Evolutionary conservation across 2,329 filamentous ascomycete species (phyloP).

Genomic region (Colletotrichum navitas): DNA sequence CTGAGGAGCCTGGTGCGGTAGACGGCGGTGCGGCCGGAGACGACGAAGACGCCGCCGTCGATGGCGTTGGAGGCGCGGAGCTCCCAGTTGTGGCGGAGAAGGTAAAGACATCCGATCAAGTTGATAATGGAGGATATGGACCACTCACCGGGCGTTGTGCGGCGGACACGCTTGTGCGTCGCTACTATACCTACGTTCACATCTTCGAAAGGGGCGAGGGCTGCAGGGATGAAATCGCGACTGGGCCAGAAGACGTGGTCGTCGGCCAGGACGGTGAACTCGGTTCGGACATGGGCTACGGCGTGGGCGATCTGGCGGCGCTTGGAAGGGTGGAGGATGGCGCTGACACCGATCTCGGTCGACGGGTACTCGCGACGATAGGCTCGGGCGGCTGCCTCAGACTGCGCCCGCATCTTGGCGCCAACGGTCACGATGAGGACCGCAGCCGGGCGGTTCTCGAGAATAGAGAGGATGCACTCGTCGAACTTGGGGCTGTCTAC

Average conservation of each 20-base stretch:
- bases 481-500: constrained; percentile 56
- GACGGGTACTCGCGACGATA: constrained; percentile 34
- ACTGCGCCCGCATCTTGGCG: constrained; percentile 18
- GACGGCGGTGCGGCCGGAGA: constrained; percentile 68
- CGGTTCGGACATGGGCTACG: constrained; percentile 53
- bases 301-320: constrained; percentile 61
- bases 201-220: constrained; percentile 61
- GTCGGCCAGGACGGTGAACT: constrained; percentile 61
- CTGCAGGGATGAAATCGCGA: constrained; percentile 53
- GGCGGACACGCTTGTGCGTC: constrained; percentile 66
- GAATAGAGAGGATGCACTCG: constrained; percentile 55
- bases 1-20: constrained; percentile 65
- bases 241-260: constrained; percentile 66
- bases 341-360: constrained; percentile 49
- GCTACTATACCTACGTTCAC: constrained; percentile 65
- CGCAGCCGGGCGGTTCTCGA: constrained; percentile 53
- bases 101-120: constrained; percentile 69
- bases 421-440: constrained; percentile 63
- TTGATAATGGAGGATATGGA: constrained; percentile 58
- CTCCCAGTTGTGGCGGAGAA: constrained; percentile 74
- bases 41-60: constrained; percentile 70
- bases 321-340: constrained; percentile 57
- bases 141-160: constrained; percentile 49
- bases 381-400: constrained; percentile 3
- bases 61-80: constrained; percentile 66